Evolutionary conservation across 2,329 filamentous ascomycete genomes (phyloP).

Genomic region (Rugonectria rugulosa): DNA sequence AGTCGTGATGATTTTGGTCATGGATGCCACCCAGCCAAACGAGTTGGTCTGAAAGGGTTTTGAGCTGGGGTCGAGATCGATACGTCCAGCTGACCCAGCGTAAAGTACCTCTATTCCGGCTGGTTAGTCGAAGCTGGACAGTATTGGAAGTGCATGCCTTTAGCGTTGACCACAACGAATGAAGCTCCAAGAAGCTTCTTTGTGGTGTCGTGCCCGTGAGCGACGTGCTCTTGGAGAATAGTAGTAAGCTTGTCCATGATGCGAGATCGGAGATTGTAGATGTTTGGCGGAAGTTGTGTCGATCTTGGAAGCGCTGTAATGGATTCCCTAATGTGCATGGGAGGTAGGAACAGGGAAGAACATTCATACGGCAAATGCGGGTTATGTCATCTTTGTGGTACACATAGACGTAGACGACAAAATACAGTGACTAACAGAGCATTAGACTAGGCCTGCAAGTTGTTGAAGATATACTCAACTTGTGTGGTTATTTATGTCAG

Average conservation of each 20-base stretch:
- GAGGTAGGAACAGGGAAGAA: too few relatives aligned
- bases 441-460: too few relatives aligned
- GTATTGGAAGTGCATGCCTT: constrained; percentile 33
- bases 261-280: too few relatives aligned
- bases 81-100: constrained; percentile 47
- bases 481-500: too few relatives aligned
- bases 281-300: neutral
- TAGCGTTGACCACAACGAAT: constrained; percentile 44
- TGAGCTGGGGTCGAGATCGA: constrained; percentile 40
- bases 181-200: constrained; percentile 48
- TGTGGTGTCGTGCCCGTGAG: constrained; percentile 38
- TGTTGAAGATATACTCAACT: too few relatives aligned
- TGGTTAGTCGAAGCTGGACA: neutral
- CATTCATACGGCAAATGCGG: too few relatives aligned
- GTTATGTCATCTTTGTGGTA: too few relatives aligned
- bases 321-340: too few relatives aligned
- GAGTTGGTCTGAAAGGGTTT: constrained; percentile 42
- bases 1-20: constrained; percentile 53
- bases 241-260: constrained; percentile 40
- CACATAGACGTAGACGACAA: too few relatives aligned
- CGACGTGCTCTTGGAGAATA: constrained; percentile 42
- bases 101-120: constrained; percentile 43
- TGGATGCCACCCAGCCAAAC: constrained; percentile 50
- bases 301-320: too few relatives aligned
- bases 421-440: too few relatives aligned